Evolutionary conservation across 257 asterid species (phyloP), one percentile per base, ranked within the genome.

Genomic region (Solanum commersonii): DNA sequence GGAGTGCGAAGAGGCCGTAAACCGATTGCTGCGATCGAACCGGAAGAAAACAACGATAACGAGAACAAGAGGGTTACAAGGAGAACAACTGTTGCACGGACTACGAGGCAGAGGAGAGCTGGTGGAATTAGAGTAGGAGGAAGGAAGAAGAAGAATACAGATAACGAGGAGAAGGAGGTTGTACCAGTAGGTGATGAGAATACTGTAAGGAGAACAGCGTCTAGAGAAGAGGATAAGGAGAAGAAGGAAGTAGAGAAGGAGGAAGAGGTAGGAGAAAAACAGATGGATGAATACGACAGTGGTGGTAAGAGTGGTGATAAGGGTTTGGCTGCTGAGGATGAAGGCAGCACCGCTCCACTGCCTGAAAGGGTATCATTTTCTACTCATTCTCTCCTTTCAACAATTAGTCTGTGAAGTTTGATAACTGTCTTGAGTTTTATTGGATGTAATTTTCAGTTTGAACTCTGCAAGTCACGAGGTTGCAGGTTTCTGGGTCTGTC

Each of bases 301-400:
- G 84, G 63, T 0, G 85, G 85, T 67, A 93, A 87, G 34, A 85
- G 94, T 6, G 94, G 98, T 77, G 96, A 91, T 56, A 94, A 93
- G 87, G 96, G 95, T 35, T 15, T 93, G 91, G 96, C 88, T 33
- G 94, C 93, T 46, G 96, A 94, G 70, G 96, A 94, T 34, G 98
- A 96, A 84, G 96, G 96, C 63, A 93, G 93, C 91, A 91, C 96
- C 29, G 95, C 98, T 87, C 99, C 99, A 63, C 87, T 96, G 88
- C 99, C 99, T 44, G 97, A 94, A 88, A 94, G 92, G 98, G 99
- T 96, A 84, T 37, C 27, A 29, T 90, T 82, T 65, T 29, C 35
- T 37, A 49, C 35, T 49, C 40, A 35, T 65, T 23, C 52, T 38
- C 29, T 37, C 27, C 70, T 7, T 35, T 65, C 3, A 74, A 81